These are phyloP conservation scores for Saussurea involucrata DNA, from an alignment of 129 eudicot genomes.

Conservation along the genomic window DNA sequence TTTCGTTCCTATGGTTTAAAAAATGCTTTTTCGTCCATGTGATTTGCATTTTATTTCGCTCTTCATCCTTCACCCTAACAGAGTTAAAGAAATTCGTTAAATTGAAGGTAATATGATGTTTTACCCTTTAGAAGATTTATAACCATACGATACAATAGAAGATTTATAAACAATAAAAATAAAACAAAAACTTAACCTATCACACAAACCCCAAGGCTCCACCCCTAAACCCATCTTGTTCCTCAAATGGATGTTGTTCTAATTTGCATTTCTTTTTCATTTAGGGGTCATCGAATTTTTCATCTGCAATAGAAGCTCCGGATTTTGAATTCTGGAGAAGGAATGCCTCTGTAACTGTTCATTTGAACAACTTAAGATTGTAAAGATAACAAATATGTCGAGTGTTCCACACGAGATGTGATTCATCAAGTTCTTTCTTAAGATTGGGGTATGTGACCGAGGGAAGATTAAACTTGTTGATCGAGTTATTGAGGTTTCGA, in stretches of 20 bases:
- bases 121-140: no score
- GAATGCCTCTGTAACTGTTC: slow-evolving; percentile 45
- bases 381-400: slow-evolving; percentile 64
- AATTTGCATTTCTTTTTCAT: not conserved
- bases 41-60: no score
- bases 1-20: no score
- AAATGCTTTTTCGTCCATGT: no score
- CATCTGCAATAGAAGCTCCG: slow-evolving; percentile 35
- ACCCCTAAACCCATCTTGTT: no score
- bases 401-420: slow-evolving; percentile 78
- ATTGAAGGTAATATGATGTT: no score
- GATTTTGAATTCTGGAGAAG: slow-evolving; percentile 63
- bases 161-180: no score
- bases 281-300: slow-evolving; percentile 73
- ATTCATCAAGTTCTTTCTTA: slow-evolving; percentile 68
- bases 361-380: slow-evolving; percentile 49
- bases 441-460: slow-evolving; percentile 58
- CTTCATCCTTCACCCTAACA: no score
- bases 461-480: slow-evolving; percentile 56
- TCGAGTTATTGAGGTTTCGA: slow-evolving; percentile 63
- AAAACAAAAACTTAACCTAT: no score
- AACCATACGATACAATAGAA: no score
- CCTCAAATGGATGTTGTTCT: not conserved
- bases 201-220: no score
- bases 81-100: no score